Percentiles rank a stretch among this genome's conserved stretches.
Evolutionary conservation across 345 rosid species (phyloP).

Genomic region (Hibiscus tridactylites): DNA sequence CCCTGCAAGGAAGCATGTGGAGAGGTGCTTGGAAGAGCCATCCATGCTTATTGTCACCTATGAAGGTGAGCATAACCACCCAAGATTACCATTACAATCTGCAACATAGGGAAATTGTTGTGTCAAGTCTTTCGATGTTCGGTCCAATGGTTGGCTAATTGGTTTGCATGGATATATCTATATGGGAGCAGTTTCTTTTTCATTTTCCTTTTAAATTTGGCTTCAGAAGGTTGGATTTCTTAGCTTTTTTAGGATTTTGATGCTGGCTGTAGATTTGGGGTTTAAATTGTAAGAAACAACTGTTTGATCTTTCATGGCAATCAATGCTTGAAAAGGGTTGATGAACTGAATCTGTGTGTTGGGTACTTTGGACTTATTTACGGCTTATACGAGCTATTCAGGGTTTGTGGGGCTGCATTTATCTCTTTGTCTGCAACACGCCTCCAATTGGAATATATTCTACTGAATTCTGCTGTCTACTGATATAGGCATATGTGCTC

Average conservation of each 20-base stretch:
- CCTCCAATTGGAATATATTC: background rate
- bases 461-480: background rate
- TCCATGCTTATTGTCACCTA: constrained; percentile 88
- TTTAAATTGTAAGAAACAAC: constrained; percentile 28
- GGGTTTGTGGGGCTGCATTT: background rate
- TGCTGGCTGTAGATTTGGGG: constrained; percentile 22
- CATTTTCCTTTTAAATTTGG: background rate
- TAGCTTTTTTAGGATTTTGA: constrained; percentile 10
- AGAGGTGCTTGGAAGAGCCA: constrained; percentile 88
- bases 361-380: background rate
- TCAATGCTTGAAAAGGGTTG: constrained; percentile 17
- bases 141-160: background rate
- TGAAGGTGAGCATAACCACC: constrained; percentile 94
- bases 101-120: constrained; percentile 32
- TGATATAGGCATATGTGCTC: background rate
- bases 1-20: constrained; percentile 99
- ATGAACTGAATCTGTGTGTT: background rate
- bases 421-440: background rate
- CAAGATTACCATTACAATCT: constrained; percentile 55
- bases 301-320: constrained; percentile 17
- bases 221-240: constrained; percentile 22
- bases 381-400: background rate
- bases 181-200: constrained; percentile 17
- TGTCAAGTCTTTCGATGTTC: constrained; percentile 16
- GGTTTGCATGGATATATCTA: constrained; percentile 20